phyloP scores from a whole-genome alignment of 805 yeast genomes.

The Ogataea populi-albae region DNA sequence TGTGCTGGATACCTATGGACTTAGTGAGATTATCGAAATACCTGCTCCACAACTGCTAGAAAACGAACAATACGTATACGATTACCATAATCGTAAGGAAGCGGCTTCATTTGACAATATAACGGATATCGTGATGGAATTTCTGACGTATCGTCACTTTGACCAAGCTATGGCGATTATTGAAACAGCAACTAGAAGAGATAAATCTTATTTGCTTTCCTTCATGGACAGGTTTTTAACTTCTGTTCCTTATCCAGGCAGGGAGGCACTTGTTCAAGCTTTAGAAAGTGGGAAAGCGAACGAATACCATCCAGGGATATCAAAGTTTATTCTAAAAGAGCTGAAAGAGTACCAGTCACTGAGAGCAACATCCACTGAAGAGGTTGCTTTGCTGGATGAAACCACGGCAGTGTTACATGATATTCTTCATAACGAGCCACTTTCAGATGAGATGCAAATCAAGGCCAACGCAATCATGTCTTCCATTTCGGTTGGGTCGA shows the following conservation, averaged over 20 bases:
- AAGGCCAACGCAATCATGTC: conserved; percentile 13
- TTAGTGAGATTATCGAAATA: conserved; percentile 19
- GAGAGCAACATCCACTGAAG: conserved; percentile 16
- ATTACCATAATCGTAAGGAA: conserved; percentile 29
- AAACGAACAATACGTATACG: conserved; percentile 21
- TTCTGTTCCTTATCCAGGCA: conserved; percentile 20
- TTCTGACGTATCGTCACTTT: conserved; percentile 19
- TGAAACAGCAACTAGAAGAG: conserved; percentile 20
- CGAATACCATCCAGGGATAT: conserved; percentile 15
- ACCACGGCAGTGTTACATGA: conserved; percentile 8
- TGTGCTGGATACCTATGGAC: conserved; percentile 26
- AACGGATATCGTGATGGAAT: conserved; percentile 22
- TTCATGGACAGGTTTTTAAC: conserved; percentile 17
- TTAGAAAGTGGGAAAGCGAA: conserved; percentile 9
- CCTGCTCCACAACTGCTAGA: conserved; percentile 24
- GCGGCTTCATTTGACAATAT: conserved; percentile 28
- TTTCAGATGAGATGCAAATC: conserved; percentile 8
- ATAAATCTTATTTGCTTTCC: conserved; percentile 20
- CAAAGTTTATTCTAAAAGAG: conserved; percentile 17
- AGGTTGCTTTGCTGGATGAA: conserved; percentile 24
- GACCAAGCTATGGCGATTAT: conserved; percentile 23
- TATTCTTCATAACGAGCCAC: conserved; percentile 1
- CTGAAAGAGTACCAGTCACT: conserved; percentile 10
- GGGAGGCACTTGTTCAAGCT: conserved; percentile 22
- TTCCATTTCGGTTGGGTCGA: conserved; percentile 22